Evolutionary conservation across 768 basidiomycete genomes (phyloP).

Genomic region (Auricularia heimuer): DNA sequence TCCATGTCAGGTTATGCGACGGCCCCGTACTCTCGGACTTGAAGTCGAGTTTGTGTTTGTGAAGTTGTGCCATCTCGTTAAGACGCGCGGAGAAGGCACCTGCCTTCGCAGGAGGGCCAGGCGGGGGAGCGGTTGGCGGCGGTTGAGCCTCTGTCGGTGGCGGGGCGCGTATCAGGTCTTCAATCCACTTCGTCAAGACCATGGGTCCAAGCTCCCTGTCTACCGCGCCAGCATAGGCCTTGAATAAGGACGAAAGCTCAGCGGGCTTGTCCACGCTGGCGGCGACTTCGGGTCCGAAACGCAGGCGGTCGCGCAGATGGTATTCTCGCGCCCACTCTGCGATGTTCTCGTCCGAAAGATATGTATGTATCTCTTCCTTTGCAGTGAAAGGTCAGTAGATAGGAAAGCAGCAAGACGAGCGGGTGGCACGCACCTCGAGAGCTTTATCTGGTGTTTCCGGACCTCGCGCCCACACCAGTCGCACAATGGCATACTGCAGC

Average conservation of each 20-base stretch:
- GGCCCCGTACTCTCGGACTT: not conserved
- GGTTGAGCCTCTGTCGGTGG: not conserved
- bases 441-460: not conserved
- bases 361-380: not conserved
- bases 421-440: not conserved
- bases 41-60: not conserved
- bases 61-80: not conserved
- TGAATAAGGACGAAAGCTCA: not conserved
- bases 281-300: not conserved
- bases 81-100: constrained; percentile 4
- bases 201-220: not conserved
- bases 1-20: not conserved
- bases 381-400: not conserved
- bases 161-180: not conserved
- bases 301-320: not conserved
- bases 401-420: not conserved
- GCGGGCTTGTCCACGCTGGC: not conserved
- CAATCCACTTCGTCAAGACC: not conserved
- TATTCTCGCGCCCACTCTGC: not conserved
- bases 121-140: constrained; percentile 20
- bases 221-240: not conserved
- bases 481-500: not conserved
- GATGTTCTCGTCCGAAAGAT: not conserved
- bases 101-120: constrained; percentile 16
- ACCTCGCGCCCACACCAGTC: not conserved